Evolutionary conservation across 1,284 basidiomycete species (phyloP).

Genomic region (Sanguinoderma infundibulare): DNA sequence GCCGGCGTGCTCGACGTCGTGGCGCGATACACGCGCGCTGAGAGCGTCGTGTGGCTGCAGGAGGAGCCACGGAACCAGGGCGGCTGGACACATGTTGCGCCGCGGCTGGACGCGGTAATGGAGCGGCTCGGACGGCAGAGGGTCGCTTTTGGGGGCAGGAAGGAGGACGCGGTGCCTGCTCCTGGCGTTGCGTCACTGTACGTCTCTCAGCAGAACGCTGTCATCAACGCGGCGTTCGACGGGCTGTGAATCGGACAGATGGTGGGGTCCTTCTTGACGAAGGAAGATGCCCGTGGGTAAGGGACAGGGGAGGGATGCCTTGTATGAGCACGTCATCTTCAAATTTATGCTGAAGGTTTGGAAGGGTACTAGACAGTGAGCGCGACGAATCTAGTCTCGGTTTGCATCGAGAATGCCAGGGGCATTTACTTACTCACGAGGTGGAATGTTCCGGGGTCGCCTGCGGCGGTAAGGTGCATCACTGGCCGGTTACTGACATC

Average conservation of each 20-base stretch:
- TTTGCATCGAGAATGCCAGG: neutral
- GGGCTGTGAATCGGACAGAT: constrained; percentile 6
- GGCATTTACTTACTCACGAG: neutral
- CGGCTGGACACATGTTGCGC: constrained; percentile 69
- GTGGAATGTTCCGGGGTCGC: neutral
- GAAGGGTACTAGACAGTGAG: neutral
- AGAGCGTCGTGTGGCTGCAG: constrained; percentile 75
- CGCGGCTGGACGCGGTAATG: constrained; percentile 60
- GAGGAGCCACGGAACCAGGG: constrained; percentile 91
- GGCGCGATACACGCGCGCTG: constrained; percentile 44
- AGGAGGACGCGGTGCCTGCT: constrained; percentile 75
- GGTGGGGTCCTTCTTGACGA: neutral
- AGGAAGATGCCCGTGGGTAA: neutral
- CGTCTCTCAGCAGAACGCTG: constrained; percentile 61
- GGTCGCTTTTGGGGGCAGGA: constrained; percentile 67
- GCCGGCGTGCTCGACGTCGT: constrained; percentile 52
- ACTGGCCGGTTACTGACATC: neutral
- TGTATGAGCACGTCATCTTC: neutral
- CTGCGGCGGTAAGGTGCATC: neutral
- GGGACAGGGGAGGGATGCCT: neutral
- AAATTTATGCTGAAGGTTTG: neutral
- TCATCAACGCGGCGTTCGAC: constrained; percentile 63
- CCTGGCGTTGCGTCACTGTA: constrained; percentile 80
- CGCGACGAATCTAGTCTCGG: neutral
- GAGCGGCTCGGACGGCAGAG: constrained; percentile 36